Percentiles rank a stretch among this genome's conserved stretches.
These are phyloP conservation scores for Exophiala spinifera DNA, from an alignment of 2,329 filamentous ascomycete species.

Conservation along the genomic window DNA sequence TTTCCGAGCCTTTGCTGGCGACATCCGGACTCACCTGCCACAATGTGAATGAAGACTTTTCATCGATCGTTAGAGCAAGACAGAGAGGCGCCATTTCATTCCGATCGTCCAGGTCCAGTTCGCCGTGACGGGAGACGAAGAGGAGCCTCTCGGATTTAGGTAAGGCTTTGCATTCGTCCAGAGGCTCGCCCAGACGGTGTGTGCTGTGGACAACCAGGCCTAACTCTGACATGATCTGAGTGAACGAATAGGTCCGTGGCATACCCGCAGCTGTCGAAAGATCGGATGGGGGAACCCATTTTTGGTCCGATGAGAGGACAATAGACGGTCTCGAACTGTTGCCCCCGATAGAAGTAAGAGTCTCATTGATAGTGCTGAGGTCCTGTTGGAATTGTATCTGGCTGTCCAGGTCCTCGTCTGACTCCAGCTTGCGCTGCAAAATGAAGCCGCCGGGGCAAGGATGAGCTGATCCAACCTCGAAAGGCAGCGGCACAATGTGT, in stretches of 20 bases:
- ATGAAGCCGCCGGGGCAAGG: slow-evolving; percentile 79
- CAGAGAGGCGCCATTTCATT: slow-evolving; percentile 3
- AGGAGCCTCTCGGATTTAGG: slow-evolving; percentile 23
- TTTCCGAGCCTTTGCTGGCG: slow-evolving; percentile 31
- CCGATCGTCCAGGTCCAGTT: slow-evolving; percentile 1
- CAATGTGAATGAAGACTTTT: slow-evolving; percentile 24
- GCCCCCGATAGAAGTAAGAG: slow-evolving; percentile 35
- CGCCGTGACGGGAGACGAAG: slow-evolving; percentile 21
- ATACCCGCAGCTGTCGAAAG: slow-evolving; percentile 13
- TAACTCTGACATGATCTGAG: slow-evolving; percentile 27
- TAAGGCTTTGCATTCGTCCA: slow-evolving; percentile 22
- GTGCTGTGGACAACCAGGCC: slow-evolving; percentile 27
- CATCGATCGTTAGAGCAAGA: slow-evolving; percentile 26
- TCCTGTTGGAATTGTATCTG: slow-evolving; percentile 37
- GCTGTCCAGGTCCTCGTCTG: slow-evolving; percentile 44
- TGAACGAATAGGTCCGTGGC: slow-evolving; percentile 27
- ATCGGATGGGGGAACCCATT: slow-evolving; percentile 53
- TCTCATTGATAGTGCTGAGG: slow-evolving; percentile 28
- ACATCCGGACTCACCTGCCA: slow-evolving; percentile 44
- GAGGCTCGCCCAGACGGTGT: slow-evolving; percentile 19
- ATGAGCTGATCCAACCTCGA: slow-evolving; percentile 85
- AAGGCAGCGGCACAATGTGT: slow-evolving; percentile 88
- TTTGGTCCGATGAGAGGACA: slow-evolving; percentile 50
- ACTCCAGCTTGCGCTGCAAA: slow-evolving; percentile 70
- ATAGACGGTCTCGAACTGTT: slow-evolving; percentile 46